phyloP scores from a whole-genome alignment of 2,329 filamentous ascomycete genomes.

The Calonectria hawksworthii region DNA sequence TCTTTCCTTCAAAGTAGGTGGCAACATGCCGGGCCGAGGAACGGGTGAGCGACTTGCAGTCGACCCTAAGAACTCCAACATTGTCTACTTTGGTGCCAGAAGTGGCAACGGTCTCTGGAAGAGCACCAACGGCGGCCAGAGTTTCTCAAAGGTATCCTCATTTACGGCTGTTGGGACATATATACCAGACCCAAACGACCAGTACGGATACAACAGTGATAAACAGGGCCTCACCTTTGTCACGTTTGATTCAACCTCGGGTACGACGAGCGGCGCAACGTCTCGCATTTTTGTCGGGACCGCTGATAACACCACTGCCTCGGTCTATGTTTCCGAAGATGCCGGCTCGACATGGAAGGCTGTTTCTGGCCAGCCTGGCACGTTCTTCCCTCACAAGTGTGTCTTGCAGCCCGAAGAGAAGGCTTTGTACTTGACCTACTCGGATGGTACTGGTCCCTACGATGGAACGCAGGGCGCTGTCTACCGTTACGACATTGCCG shows the following conservation, averaged over 20 bases:
- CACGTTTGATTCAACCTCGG: conserved; percentile 68
- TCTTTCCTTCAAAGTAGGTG: conserved; percentile 71
- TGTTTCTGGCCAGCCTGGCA: conserved; percentile 63
- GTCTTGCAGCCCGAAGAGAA: conserved; percentile 65
- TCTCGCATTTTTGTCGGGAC: conserved; percentile 70
- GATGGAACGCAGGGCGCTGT: conserved; percentile 68
- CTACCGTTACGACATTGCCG: conserved; percentile 66
- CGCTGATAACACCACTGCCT: conserved; percentile 65
- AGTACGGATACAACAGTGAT: conserved; percentile 60
- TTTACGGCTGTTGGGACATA: conserved; percentile 67
- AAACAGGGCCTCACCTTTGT: conserved; percentile 64
- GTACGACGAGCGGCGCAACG: conserved; percentile 60
- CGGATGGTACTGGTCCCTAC: conserved; percentile 69
- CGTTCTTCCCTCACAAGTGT: conserved; percentile 68
- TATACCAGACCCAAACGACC: conserved; percentile 59
- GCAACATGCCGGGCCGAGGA: conserved; percentile 73
- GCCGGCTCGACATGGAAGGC: conserved; percentile 67
- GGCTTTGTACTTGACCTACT: conserved; percentile 68
- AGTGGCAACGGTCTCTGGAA: conserved; percentile 72
- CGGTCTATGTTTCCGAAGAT: conserved; percentile 67
- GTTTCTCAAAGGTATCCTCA: conserved; percentile 65
- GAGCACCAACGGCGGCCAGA: conserved; percentile 68
- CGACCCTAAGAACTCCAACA: conserved; percentile 69
- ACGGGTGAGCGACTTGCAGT: conserved; percentile 71
- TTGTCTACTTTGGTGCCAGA: conserved; percentile 71